Conservation (phyloP, 2,329 filamentous ascomycete species). For the Hymenoscyphus fructigenus region DNA sequence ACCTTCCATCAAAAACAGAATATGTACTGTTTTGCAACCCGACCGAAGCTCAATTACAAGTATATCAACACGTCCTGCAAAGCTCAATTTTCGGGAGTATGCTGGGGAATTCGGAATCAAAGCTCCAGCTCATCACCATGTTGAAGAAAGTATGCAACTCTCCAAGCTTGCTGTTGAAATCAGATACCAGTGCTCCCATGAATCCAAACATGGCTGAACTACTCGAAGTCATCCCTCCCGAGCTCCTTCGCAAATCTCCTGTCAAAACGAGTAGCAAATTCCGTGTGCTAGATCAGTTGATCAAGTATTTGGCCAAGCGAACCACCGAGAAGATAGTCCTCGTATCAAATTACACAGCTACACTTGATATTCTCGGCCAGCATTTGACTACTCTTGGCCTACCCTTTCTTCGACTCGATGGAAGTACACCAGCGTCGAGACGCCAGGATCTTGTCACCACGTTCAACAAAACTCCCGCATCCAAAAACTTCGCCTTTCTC, state of each 20-base stretch:
- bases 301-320: constrained; percentile 58
- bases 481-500: constrained; percentile 65
- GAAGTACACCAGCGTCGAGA: constrained; percentile 61
- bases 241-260: constrained; percentile 51
- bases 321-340: constrained; percentile 71
- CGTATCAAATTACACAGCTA: constrained; percentile 75
- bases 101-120: constrained; percentile 60
- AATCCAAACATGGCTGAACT: constrained; percentile 42
- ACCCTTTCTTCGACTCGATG: constrained; percentile 66
- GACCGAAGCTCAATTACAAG: constrained; percentile 82
- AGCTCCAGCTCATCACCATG: constrained; percentile 68
- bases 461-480: constrained; percentile 61
- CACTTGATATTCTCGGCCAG: constrained; percentile 63
- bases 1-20: constrained; percentile 90
- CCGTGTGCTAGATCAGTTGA: constrained; percentile 63
- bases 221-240: constrained; percentile 53
- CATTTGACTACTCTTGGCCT: constrained; percentile 61
- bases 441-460: constrained; percentile 67
- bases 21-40: constrained; percentile 94
- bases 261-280: constrained; percentile 64
- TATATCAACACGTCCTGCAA: constrained; percentile 71
- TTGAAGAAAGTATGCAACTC: constrained; percentile 76
- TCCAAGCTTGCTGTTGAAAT: constrained; percentile 59
- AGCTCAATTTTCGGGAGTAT: constrained; percentile 63
- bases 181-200: constrained; percentile 37